phyloP scores from a whole-genome alignment of 345 rosid species.

The Lepidium aucheri region DNA sequence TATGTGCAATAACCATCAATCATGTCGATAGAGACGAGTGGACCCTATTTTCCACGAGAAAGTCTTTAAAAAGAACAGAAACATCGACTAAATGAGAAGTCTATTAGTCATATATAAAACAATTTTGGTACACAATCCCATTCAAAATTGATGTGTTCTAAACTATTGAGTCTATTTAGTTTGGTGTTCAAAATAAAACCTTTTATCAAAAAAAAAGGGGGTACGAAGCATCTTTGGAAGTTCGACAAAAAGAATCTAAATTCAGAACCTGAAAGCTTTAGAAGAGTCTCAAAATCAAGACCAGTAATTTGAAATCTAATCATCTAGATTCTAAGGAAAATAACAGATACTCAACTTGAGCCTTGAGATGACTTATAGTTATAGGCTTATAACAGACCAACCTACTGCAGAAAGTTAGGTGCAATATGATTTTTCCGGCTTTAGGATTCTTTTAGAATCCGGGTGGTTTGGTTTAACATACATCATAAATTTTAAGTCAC shows the following conservation, averaged over 20 bases:
- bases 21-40: background rate
- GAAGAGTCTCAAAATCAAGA: background rate
- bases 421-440: too few species aligned
- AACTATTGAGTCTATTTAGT: background rate
- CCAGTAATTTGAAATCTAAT: background rate
- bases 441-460: too few species aligned
- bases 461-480: too few species aligned
- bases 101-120: conserved; percentile 3
- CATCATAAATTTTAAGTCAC: too few species aligned
- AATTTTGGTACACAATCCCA: background rate
- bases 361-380: background rate
- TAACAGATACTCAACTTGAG: background rate
- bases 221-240: background rate
- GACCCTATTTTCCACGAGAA: background rate
- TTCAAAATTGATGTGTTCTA: background rate
- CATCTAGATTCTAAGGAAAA: background rate
- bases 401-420: background rate
- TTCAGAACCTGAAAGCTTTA: background rate
- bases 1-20: background rate
- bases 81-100: background rate
- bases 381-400: background rate
- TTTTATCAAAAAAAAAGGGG: too few species aligned
- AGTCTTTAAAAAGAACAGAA: conserved; percentile 2
- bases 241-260: background rate
- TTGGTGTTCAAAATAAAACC: too few species aligned